Conservation (phyloP, 2,329 filamentous ascomycete species). For the Hawksworthiomyces lignivorus region DNA sequence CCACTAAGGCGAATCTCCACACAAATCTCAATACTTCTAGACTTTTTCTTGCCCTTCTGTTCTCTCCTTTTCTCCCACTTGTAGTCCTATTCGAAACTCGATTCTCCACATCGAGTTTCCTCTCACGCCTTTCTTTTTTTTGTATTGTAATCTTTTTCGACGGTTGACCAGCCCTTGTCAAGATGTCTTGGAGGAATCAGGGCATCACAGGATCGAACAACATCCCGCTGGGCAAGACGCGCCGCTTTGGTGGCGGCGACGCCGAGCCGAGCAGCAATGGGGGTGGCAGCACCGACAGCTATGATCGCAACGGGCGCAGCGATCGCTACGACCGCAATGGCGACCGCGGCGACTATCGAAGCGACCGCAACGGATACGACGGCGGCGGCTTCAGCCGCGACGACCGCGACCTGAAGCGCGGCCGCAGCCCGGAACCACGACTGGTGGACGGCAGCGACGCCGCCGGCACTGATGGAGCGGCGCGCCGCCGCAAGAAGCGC, state of each 20-base stretch:
- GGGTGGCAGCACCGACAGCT: background rate
- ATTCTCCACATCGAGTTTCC: too few species aligned
- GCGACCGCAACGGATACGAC: slow-evolving; percentile 11
- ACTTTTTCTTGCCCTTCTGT: too few species aligned
- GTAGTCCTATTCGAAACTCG: too few species aligned
- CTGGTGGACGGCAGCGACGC: too few species aligned
- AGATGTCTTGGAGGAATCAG: slow-evolving; percentile 61
- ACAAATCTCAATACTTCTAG: too few species aligned
- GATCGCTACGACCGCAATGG: slow-evolving; percentile 3
- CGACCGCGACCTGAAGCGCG: slow-evolving; percentile 64
- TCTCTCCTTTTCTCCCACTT: too few species aligned
- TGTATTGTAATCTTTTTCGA: too few species aligned
- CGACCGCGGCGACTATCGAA: slow-evolving; percentile 30
- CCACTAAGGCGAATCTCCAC: too few species aligned
- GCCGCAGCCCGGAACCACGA: slow-evolving; percentile 84
- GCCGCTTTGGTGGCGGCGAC: slow-evolving; percentile 59
- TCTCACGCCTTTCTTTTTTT: too few species aligned
- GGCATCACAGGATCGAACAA: slow-evolving; percentile 98
- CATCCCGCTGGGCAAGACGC: slow-evolving; percentile 80
- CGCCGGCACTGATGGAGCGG: slow-evolving; percentile 55
- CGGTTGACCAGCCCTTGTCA: too few species aligned
- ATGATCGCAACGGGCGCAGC: slow-evolving; percentile 17
- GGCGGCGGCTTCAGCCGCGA: slow-evolving; percentile 17
- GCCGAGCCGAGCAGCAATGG: slow-evolving; percentile 1
- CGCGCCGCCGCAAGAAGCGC: slow-evolving; percentile 90